Percentiles rank a stretch among this genome's conserved stretches.
These are phyloP conservation scores for Jaenimonas drosophilae DNA, from an alignment of 208 protist species.

Conservation along the genomic window DNA sequence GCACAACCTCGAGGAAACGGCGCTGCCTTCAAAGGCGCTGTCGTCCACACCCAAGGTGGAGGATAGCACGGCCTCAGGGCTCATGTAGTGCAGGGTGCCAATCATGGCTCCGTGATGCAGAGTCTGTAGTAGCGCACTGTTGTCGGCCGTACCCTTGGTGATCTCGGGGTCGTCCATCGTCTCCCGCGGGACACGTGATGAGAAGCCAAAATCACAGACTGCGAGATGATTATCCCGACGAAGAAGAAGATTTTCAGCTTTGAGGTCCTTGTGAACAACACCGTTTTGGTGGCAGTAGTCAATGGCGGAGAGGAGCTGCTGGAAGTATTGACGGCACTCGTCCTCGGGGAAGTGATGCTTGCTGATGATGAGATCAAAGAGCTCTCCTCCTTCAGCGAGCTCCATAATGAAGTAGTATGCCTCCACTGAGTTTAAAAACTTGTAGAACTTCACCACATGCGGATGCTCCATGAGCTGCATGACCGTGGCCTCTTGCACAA, in stretches of 20 bases:
- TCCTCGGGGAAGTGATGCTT: conserved; percentile 76
- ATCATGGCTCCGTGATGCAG: conserved; percentile 20
- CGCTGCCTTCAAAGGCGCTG: conserved; percentile 6
- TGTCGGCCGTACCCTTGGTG: conserved; percentile 20
- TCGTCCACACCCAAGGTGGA: conserved; percentile 8
- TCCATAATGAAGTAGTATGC: conserved; percentile 90
- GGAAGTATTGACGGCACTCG: conserved; percentile 86
- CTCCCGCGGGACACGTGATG: conserved; percentile 36
- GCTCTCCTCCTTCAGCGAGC: conserved; percentile 85
- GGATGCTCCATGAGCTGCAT: conserved; percentile 85
- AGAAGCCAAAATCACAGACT: conserved; percentile 90
- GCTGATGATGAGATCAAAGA: conserved; percentile 91
- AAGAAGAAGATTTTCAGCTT: conserved; percentile 87
- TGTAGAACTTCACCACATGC: conserved; percentile 84
- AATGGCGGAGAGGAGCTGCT: conserved; percentile 91
- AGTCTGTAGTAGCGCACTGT: conserved; percentile 17
- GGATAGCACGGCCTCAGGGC: conserved; percentile 58
- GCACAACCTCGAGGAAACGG: no score
- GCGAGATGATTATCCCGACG: conserved; percentile 52
- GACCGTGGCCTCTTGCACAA: conserved; percentile 81
- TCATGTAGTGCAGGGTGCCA: conserved; percentile 83
- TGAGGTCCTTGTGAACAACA: conserved; percentile 84
- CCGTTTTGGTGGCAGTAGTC: conserved; percentile 90
- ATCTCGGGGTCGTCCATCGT: conserved; percentile 44
- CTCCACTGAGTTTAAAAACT: conserved; percentile 74